Base-by-base conservation (phyloP, 768 basidiomycete genomes). In the Suillus fuscotomentosus region DNA sequence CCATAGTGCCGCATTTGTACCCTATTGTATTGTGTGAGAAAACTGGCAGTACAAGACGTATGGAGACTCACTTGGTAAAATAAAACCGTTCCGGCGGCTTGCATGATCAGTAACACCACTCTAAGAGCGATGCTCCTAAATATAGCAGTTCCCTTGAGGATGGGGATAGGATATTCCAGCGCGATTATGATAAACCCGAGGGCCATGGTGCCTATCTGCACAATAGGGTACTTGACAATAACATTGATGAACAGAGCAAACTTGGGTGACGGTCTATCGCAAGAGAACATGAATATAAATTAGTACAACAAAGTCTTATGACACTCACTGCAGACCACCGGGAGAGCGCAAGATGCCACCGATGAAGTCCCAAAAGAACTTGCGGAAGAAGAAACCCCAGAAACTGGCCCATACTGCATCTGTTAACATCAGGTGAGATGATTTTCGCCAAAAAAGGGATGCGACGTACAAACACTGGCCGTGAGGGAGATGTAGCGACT, bases 291-390 rank as follows among this genome's bases (percentile, higher is more conserved):
- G 22, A 68, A 48, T 15, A 43, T 36, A 56, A 59, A 65, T 62
- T 24, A 31, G 14, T 13, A 15, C 11, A 6, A 41, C 45, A 15
- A 27, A 27, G 24, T 34, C 47, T 24, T 34, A 8, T 53, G 42
- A 42, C 15, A 87, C 88, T 72, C 67, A 92, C 91, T 92, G 90
- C 31, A 91, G 63, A 61, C 91, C 91, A 78, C 91, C 91, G 36
- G 91, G 91, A 73, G 86, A 83, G 66, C 91, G 89, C 63, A 93
- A 73, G 63, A 83, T 88, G 55, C 91, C 94, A 65, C 87, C 88
- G n/a, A 94, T 79, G 73, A 97, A 94, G 80, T 97, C 95, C 91
- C 92, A 97, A 79, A 97, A 95, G 85, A 94, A 97, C 80, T 97
- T 97, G 77, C 94, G 91, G 79, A 87, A 95, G 70, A 90, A 80